Conservation (phyloP, 495 filamentous ascomycete genomes). For the Trichoderma gamsii region DNA sequence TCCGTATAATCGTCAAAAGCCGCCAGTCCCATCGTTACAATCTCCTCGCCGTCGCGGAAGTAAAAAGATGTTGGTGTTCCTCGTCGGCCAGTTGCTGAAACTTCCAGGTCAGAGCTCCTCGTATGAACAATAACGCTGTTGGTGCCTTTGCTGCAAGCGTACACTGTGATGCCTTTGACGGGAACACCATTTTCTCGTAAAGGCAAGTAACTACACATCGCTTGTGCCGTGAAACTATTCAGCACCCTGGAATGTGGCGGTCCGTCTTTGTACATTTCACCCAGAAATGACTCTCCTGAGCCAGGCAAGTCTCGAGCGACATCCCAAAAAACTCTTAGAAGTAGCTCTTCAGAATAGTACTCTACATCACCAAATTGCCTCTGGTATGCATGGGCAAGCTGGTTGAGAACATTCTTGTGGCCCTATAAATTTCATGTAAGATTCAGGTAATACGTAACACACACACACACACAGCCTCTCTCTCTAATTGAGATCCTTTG, state of each 20-base stretch:
- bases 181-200: not conserved
- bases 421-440: not conserved
- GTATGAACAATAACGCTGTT: not conserved
- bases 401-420: not conserved
- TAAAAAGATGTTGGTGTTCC: not conserved
- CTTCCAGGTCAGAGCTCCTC: not conserved
- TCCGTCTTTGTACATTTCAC: not conserved
- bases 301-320: not conserved
- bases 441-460: not conserved
- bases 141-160: not conserved
- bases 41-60: not conserved
- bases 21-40: not conserved
- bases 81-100: not conserved
- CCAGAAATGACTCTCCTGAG: not conserved
- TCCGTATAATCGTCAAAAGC: not conserved
- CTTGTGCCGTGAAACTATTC: not conserved
- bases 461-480: not conserved
- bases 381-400: not conserved
- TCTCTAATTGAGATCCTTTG: not conserved
- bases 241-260: too few species aligned
- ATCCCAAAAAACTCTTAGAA: not conserved
- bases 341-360: not conserved
- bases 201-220: not conserved
- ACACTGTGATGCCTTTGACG: not conserved
- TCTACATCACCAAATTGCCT: not conserved